phyloP scores from a whole-genome alignment of 345 rosid genomes.

The Pistacia integerrima region DNA sequence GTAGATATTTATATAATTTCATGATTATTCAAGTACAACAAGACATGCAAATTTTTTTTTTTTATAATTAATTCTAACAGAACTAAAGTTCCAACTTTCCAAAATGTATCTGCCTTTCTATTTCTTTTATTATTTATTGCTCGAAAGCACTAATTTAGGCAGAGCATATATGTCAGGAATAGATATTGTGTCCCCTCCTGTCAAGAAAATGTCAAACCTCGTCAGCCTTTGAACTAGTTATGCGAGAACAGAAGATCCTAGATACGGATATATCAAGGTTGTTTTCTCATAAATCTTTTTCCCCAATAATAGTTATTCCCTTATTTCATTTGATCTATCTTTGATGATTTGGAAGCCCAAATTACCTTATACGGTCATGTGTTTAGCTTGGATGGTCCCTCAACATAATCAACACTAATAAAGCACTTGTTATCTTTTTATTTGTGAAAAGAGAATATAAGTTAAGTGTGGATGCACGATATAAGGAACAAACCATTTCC shows the following conservation, averaged over 20 bases:
- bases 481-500: conserved; percentile 71
- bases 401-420: background rate
- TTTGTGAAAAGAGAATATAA: background rate
- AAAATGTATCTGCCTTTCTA: background rate
- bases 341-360: background rate
- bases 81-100: background rate
- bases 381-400: background rate
- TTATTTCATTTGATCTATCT: background rate
- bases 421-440: background rate
- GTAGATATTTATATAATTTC: background rate
- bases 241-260: background rate
- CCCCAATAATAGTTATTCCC: background rate
- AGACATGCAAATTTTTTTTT: background rate
- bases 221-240: background rate
- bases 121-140: background rate
- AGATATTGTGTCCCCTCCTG: background rate
- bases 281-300: background rate
- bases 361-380: background rate
- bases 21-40: background rate
- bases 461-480: background rate
- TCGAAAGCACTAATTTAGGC: background rate
- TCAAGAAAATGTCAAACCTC: background rate
- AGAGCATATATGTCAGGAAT: background rate
- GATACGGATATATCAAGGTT: background rate
- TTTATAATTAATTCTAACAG: background rate